These are phyloP conservation scores for Neckera pumila DNA, from an alignment of 225 moss, liverwort and hornwort genomes.

Conservation along the genomic window DNA sequence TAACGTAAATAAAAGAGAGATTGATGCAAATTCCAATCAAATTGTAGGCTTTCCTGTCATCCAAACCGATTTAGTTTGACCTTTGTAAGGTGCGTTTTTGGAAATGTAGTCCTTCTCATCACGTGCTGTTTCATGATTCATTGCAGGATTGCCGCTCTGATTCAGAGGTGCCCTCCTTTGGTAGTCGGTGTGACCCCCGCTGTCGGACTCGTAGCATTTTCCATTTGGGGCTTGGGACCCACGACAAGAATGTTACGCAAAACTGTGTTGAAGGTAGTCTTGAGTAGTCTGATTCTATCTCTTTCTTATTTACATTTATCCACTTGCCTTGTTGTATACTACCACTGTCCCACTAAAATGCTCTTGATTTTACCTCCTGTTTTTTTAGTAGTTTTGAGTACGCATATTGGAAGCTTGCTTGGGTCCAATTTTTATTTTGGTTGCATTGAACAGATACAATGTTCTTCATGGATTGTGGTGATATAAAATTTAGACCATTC, in stretches of 20 bases:
- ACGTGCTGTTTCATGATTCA: not conserved
- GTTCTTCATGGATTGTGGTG: too few species aligned
- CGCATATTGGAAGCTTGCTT: too few species aligned
- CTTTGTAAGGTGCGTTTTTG: not conserved
- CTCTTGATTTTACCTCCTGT: too few species aligned
- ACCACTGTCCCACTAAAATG: too few species aligned
- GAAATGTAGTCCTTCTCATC: not conserved
- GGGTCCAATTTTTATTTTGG: too few species aligned
- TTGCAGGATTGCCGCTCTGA: slow-evolving; percentile 20
- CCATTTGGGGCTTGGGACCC: slow-evolving; percentile 73
- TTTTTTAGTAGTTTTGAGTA: too few species aligned
- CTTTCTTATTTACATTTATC: not conserved
- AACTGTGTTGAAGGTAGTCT: slow-evolving; percentile 49
- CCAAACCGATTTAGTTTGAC: not conserved
- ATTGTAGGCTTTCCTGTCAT: not conserved
- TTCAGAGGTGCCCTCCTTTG: slow-evolving; percentile 56
- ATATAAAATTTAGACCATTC: too few species aligned
- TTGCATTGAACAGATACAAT: too few species aligned
- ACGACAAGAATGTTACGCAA: slow-evolving; percentile 45
- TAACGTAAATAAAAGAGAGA: not conserved
- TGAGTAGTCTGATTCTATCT: not conserved
- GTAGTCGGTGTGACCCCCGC: slow-evolving; percentile 58
- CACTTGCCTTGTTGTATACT: not conserved
- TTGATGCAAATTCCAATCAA: not conserved
- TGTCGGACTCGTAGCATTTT: slow-evolving; percentile 48